Evolutionary conservation across 1,284 basidiomycete species (phyloP), one percentile per base, ranked within the genome.

Genomic region (Heterobasidion occidentale): DNA sequence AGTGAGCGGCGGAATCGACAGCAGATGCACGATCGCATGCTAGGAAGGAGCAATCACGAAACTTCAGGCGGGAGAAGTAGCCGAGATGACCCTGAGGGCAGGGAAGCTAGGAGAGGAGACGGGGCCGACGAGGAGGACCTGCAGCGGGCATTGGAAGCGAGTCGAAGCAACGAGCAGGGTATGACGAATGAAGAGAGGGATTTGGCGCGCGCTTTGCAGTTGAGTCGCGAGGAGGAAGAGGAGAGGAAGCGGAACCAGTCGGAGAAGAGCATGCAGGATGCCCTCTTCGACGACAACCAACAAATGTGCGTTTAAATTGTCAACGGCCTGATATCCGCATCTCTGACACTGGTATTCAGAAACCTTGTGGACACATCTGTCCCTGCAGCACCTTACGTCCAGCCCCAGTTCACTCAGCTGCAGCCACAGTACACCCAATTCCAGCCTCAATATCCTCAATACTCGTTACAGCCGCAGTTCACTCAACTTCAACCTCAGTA

Each of bases 1-100:
- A 84, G 90, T 57, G 92, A 94, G 70, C 82, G 96, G 36, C 78
- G 86, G 17, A 79, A 81, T 27, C 79, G 95, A 46, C 90, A 92
- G 6, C 80, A 82, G 55, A 98, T 97, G 94, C 84, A 91, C 49
- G 91, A 95, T 72, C 84, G 95, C 34, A 94, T 97, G 92, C 51
- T 56, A 7, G 77, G 90, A 52, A 79, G 79, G 46, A 84, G 82
- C 7, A 50, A 46, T 44, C 79, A 76, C 44, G 76, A 73, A 35
- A 76, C 73, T 27, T 56, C 58, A 4, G 74, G 42, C 3, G 80
- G 45, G 74, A 80, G 36, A 34, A 56, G 51, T 33, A 51, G 46
- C 52, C 20, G 51, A 20, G 53, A 15, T 34, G 20, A 36, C 58
- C 7, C 36, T 8, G 12, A 35, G 51, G 19, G 33, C 38, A 33